These are phyloP conservation scores for Boletus rufocinnamomeus DNA, from an alignment of 768 basidiomycete species.

Conservation along the genomic window DNA sequence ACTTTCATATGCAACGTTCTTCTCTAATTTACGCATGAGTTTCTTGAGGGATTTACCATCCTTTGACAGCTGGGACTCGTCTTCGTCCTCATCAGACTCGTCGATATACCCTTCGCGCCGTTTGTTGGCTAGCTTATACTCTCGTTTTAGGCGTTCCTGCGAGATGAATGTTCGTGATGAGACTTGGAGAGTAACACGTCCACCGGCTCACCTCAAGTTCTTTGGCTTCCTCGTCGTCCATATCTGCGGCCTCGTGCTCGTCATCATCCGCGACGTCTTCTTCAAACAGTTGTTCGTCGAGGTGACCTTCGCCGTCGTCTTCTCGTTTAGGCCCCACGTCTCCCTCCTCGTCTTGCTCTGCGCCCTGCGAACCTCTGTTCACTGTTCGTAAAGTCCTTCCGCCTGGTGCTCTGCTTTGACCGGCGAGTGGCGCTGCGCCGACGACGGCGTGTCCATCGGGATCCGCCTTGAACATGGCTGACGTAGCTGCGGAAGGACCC, in stretches of 20 bases:
- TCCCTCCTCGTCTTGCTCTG: conserved; percentile 72
- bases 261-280: conserved; percentile 89
- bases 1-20: conserved; percentile 77
- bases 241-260: conserved; percentile 70
- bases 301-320: conserved; percentile 73
- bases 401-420: conserved; percentile 67
- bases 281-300: conserved; percentile 82
- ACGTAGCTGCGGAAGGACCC: conserved; percentile 59
- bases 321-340: conserved; percentile 55
- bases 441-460: conserved; percentile 47
- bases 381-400: conserved; percentile 67
- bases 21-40: conserved; percentile 80
- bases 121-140: conserved; percentile 79
- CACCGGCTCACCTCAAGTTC: conserved; percentile 66
- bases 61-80: conserved; percentile 56
- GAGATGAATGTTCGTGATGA: conserved; percentile 2
- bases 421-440: conserved; percentile 45
- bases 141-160: conserved; percentile 82
- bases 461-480: conserved; percentile 71
- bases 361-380: conserved; percentile 60
- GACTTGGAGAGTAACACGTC: neutral
- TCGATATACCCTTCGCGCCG: conserved; percentile 67
- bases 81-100: conserved; percentile 75
- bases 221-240: conserved; percentile 83
- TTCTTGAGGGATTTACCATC: conserved; percentile 85